Conservation (phyloP, 2,329 filamentous ascomycete species). For the Phialophora expanda region DNA sequence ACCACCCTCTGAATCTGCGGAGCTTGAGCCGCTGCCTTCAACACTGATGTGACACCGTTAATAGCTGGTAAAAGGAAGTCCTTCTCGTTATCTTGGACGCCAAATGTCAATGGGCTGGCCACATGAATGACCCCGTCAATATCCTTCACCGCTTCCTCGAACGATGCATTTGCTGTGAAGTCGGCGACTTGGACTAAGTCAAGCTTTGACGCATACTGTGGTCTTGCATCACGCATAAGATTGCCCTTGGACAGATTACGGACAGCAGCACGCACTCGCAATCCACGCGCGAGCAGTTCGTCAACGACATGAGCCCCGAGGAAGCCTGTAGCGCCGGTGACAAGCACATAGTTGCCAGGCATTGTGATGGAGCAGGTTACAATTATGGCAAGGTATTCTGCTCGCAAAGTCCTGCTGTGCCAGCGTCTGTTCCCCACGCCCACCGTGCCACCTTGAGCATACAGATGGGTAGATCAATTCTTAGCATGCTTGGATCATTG, state of each 20-base stretch:
- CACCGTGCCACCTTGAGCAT: too few species aligned
- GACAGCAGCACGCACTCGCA: constrained; percentile 31
- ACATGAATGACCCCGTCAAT: constrained; percentile 78
- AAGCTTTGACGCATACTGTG: constrained; percentile 45
- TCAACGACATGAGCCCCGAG: not conserved
- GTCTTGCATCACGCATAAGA: constrained; percentile 27
- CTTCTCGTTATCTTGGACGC: constrained; percentile 71
- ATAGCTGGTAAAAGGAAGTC: constrained; percentile 63
- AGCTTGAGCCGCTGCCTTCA: constrained; percentile 63
- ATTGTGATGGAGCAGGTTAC: not conserved
- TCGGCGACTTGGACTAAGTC: not conserved
- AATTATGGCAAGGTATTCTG: not conserved
- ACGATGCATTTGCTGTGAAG: constrained; percentile 63
- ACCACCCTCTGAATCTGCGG: constrained; percentile 39
- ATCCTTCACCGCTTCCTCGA: constrained; percentile 66
- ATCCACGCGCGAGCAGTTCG: constrained; percentile 28
- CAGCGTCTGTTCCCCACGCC: not conserved
- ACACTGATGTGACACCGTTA: constrained; percentile 62
- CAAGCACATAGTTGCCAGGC: not conserved
- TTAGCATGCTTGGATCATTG: not conserved
- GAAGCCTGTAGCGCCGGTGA: not conserved
- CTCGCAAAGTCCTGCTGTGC: not conserved
- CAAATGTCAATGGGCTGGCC: constrained; percentile 74
- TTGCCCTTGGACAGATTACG: constrained; percentile 29
- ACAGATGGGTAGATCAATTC: not conserved